Percentiles rank a stretch among this genome's conserved stretches.
These are phyloP conservation scores for Wickerhamomyces xylosicus DNA, from an alignment of 805 yeast genomes.

Conservation along the genomic window DNA sequence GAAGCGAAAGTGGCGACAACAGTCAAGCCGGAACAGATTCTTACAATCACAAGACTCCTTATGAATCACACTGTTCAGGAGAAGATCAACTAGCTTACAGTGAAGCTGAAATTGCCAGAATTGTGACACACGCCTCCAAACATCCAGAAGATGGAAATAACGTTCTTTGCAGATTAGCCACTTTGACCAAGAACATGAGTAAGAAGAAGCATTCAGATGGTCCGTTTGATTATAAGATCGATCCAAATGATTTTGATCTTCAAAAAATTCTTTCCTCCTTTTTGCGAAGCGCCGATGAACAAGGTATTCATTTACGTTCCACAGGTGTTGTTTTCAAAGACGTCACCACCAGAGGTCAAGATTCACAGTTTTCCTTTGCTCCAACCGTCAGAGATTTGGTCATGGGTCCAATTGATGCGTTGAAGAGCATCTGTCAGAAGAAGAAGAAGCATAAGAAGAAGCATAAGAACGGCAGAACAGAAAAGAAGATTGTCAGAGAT, in stretches of 20 bases:
- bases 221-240: constrained; percentile 9
- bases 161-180: background rate
- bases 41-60: too few species aligned
- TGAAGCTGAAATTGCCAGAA: background rate
- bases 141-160: background rate
- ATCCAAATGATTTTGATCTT: constrained; percentile 31
- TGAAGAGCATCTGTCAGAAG: constrained; percentile 1
- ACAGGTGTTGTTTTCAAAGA: constrained; percentile 26
- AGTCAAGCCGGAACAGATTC: too few species aligned
- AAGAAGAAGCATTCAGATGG: background rate
- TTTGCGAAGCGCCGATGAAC: constrained; percentile 28
- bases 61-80: too few species aligned
- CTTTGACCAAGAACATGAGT: background rate
- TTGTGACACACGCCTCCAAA: background rate
- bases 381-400: constrained; percentile 6
- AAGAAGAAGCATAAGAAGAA: constrained; percentile 8
- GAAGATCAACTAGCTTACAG: too few species aligned
- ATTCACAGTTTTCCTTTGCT: constrained; percentile 8
- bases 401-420: constrained; percentile 1
- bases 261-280: constrained; percentile 22
- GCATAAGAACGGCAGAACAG: too few species aligned
- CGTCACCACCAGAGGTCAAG: constrained; percentile 4
- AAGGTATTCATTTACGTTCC: constrained; percentile 34
- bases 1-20: too few species aligned
- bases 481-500: constrained; percentile 16